Percentiles rank a stretch among this genome's conserved stretches.
Conservation (phyloP, 192 early-diverging fungal genomes). For the Chytriomyces sp. region DNA sequence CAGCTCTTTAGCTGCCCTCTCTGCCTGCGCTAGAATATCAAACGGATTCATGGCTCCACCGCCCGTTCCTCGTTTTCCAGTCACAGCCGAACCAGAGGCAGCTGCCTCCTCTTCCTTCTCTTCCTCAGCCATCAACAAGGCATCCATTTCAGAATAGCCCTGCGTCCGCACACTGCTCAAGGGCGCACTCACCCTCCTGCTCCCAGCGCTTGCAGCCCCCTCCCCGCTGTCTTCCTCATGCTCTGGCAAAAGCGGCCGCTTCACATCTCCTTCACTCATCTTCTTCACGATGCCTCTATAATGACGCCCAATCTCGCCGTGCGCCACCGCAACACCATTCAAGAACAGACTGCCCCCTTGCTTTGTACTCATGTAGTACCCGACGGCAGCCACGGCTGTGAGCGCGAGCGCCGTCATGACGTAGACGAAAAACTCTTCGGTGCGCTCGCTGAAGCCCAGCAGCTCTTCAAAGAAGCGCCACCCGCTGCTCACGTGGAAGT, state of each 20-base stretch:
- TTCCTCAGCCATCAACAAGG: neutral
- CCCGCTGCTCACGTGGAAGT: constrained; percentile 12
- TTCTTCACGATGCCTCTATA: constrained; percentile 12
- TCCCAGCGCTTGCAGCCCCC: neutral
- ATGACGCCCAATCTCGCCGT: neutral
- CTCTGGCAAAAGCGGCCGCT: constrained; percentile 6
- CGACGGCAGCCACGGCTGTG: neutral
- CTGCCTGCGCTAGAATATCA: constrained; percentile 16
- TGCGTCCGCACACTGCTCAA: neutral
- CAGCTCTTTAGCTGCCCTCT: constrained; percentile 14
- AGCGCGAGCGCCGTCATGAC: neutral
- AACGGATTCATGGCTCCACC: neutral
- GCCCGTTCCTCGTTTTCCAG: neutral
- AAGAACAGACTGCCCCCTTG: neutral
- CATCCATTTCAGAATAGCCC: neutral
- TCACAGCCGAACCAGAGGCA: neutral
- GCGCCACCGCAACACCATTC: constrained; percentile 3
- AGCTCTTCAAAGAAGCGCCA: constrained; percentile 17
- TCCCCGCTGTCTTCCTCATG: neutral
- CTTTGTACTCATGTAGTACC: constrained; percentile 3
- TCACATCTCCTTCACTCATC: constrained; percentile 2
- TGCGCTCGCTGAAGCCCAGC: constrained; percentile 18
- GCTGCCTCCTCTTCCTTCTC: neutral
- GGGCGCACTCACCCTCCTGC: neutral
- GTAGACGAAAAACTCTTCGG: constrained; percentile 14